Evolutionary conservation across 371 early-diverging fungal species (phyloP).

Genomic region (Phascolomyces articulosus): DNA sequence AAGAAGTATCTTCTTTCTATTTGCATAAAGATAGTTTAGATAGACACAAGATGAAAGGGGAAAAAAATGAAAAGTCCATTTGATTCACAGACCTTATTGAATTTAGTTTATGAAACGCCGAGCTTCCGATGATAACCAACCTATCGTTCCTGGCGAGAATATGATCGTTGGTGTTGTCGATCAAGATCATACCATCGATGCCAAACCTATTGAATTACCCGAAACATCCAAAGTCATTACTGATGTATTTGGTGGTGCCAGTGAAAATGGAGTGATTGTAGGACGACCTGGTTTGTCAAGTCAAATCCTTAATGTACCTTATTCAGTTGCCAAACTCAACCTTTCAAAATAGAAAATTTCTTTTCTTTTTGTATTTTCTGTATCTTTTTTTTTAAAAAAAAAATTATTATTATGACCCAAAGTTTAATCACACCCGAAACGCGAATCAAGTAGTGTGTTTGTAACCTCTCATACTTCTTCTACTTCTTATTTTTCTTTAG

Average conservation of each 20-base stretch:
- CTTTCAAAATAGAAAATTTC: constrained; percentile 4
- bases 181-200: constrained; percentile 37
- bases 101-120: constrained; percentile 17
- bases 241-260: constrained; percentile 55
- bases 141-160: constrained; percentile 15
- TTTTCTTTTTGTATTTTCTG: constrained; percentile 1
- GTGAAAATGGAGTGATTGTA: constrained; percentile 60
- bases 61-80: too few species aligned
- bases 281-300: constrained; percentile 38
- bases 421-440: constrained; percentile 55
- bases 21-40: not conserved
- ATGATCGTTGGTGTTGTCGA: constrained; percentile 34
- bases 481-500: too few species aligned
- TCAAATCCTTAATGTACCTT: constrained; percentile 46
- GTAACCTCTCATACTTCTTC: too few species aligned
- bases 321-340: constrained; percentile 29
- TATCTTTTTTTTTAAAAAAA: not conserved
- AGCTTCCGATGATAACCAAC: not conserved
- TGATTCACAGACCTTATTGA: too few species aligned
- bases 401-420: not conserved
- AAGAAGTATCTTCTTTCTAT: too few species aligned
- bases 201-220: constrained; percentile 24
- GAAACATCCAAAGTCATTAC: not conserved
- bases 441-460: constrained; percentile 57
- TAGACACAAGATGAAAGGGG: too few species aligned